Evolutionary conservation across 2,329 filamentous ascomycete species (phyloP).

Genomic region (Cordyceps tenuipes): DNA sequence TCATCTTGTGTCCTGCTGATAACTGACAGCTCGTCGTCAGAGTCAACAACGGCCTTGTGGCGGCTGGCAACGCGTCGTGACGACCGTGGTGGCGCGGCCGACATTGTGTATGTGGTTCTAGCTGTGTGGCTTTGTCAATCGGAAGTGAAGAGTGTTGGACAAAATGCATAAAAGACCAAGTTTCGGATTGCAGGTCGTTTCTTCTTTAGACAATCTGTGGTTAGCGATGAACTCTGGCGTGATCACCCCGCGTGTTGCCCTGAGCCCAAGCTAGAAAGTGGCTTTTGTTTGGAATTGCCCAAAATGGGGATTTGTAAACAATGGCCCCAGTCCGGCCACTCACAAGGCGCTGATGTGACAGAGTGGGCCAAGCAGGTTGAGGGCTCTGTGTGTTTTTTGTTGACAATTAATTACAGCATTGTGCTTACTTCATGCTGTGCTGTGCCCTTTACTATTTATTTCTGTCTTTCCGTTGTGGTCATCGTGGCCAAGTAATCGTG

Average conservation of each 20-base stretch:
- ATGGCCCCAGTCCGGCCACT: constrained; percentile 14
- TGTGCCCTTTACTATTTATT: not conserved
- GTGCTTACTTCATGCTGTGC: not conserved
- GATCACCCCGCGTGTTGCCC: constrained; percentile 15
- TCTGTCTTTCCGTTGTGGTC: not conserved
- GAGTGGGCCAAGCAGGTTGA: not conserved
- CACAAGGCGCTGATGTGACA: not conserved
- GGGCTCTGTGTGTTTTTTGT: not conserved
- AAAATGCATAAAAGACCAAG: not conserved
- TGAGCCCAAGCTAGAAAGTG: not conserved
- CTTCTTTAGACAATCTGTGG: not conserved
- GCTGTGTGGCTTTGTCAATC: not conserved
- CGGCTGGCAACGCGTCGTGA: constrained; percentile 44
- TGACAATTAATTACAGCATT: not conserved
- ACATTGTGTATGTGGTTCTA: constrained; percentile 21
- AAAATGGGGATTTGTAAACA: constrained; percentile 34
- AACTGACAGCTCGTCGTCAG: constrained; percentile 42
- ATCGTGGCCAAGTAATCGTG: too few species aligned
- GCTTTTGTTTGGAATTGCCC: constrained; percentile 31
- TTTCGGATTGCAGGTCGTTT: not conserved
- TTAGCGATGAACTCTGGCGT: constrained; percentile 6
- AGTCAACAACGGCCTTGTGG: constrained; percentile 68
- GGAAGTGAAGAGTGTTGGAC: not conserved
- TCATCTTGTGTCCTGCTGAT: constrained; percentile 27
- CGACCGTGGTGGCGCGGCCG: constrained; percentile 32